These are phyloP conservation scores for Hyphodiscus hymeniophilus DNA, from an alignment of 495 filamentous ascomycete genomes.

Conservation along the genomic window DNA sequence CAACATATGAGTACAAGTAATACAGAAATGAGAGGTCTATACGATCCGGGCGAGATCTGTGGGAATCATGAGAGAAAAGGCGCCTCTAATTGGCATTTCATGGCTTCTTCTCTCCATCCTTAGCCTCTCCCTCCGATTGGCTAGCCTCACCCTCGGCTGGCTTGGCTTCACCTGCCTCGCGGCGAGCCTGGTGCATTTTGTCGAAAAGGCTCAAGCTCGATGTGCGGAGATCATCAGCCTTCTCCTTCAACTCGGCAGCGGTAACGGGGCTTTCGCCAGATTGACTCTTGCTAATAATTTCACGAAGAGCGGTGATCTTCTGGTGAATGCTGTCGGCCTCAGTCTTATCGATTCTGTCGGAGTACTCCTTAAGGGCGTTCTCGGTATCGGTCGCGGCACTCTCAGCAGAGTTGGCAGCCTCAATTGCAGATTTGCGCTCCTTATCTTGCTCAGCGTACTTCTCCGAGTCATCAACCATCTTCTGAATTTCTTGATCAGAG, in stretches of 20 bases:
- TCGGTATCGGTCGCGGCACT: conserved; percentile 95
- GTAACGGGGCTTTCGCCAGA: conserved; percentile 79
- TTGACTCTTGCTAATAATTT: conserved; percentile 92
- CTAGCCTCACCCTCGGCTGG: conserved; percentile 37
- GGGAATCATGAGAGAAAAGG: conserved; percentile 10
- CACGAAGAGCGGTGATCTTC: conserved; percentile 85
- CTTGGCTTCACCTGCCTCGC: conserved; percentile 48
- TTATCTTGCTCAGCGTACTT: conserved; percentile 92
- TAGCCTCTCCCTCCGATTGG: conserved; percentile 37
- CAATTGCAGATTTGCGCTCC: conserved; percentile 91
- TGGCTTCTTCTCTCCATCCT: conserved; percentile 59
- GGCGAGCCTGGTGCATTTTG: conserved; percentile 97
- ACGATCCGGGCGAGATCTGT: conserved; percentile 18
- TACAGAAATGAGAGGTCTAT: conserved; percentile 21
- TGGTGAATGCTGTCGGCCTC: conserved; percentile 87
- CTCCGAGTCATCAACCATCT: conserved; percentile 96
- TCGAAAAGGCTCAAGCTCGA: conserved; percentile 95
- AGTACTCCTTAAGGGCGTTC: conserved; percentile 94
- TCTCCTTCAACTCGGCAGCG: conserved; percentile 88
- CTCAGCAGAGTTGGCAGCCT: conserved; percentile 94
- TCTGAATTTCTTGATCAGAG: conserved; percentile 86
- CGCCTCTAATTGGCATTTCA: conserved; percentile 24
- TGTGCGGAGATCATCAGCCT: conserved; percentile 95
- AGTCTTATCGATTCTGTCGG: conserved; percentile 92
- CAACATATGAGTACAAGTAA: conserved; percentile 24